Evolutionary conservation across 139 green algal genomes (phyloP).

Genomic region (Chlamydomonas sphaeroides): DNA sequence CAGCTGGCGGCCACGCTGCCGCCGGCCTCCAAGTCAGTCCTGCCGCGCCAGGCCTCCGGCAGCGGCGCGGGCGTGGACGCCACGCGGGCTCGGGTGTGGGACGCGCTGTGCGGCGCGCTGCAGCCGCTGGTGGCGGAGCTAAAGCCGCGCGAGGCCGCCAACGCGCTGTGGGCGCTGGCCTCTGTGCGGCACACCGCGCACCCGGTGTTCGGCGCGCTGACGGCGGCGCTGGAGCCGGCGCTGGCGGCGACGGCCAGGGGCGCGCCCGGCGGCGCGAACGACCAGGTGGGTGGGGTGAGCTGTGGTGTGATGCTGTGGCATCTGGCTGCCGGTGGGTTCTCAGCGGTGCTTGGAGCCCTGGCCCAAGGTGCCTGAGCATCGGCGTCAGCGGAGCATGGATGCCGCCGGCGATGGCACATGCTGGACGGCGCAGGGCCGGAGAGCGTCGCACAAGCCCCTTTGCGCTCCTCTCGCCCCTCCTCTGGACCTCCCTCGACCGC

Average conservation of each 20-base stretch:
- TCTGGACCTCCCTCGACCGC: no score
- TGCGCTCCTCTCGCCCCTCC: no score
- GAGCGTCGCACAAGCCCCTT: no score
- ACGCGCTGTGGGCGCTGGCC: constrained; percentile 25
- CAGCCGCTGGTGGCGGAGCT: background rate
- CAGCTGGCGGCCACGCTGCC: background rate
- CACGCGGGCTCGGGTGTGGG: background rate
- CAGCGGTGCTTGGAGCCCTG: no score
- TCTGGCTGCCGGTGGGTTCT: background rate
- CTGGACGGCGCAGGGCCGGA: no score
- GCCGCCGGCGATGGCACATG: no score
- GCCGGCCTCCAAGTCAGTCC: no score
- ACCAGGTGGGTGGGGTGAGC: no score
- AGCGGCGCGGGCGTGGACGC: background rate
- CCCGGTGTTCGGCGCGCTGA: background rate
- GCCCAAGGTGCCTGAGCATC: no score
- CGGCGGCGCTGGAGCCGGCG: background rate
- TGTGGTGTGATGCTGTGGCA: no score
- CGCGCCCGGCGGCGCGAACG: background rate
- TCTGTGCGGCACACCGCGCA: background rate
- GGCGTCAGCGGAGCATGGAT: no score
- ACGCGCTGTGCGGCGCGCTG: background rate
- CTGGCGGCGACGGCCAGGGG: background rate
- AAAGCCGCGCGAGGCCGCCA: constrained; percentile 1
- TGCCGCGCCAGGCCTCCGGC: background rate